phyloP scores from a whole-genome alignment of 179 eudicot species.

The Beta lomatogona region DNA sequence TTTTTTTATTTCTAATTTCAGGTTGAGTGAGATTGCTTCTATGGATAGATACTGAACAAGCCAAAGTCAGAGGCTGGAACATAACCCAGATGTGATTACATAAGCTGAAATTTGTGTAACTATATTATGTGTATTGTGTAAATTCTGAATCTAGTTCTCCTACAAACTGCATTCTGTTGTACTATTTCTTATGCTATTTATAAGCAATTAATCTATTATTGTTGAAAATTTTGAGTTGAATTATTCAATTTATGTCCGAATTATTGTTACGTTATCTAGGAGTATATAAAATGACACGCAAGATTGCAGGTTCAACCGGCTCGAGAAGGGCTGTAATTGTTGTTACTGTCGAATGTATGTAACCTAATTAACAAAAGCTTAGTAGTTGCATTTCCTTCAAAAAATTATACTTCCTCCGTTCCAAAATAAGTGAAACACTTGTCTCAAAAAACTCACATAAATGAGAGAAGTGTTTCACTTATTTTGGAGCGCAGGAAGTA shows the following conservation, averaged over 20 bases:
- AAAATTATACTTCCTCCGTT: not conserved
- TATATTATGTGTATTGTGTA: not conserved
- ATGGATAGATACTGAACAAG: not conserved
- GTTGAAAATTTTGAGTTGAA: not conserved
- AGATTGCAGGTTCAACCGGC: not conserved
- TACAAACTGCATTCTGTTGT: not conserved
- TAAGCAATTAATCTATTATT: not conserved
- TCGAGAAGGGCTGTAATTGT: not conserved
- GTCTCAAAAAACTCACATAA: no score
- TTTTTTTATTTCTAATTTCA: not conserved
- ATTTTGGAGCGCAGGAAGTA: no score
- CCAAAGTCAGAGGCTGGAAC: not conserved
- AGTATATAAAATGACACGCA: not conserved
- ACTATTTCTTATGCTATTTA: not conserved
- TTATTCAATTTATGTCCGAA: not conserved
- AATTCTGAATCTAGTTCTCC: not conserved
- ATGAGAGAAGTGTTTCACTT: no score
- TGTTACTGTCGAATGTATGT: not conserved
- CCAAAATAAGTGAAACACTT: no score
- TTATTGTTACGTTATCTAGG: not conserved
- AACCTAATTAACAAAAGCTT: not conserved
- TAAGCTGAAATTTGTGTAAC: not conserved
- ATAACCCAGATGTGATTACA: not conserved
- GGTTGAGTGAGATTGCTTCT: not conserved
- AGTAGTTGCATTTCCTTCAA: not conserved